Evolutionary conservation across 2,329 filamentous ascomycete genomes (phyloP).

Genomic region (Pseudogymnoascus sp.): DNA sequence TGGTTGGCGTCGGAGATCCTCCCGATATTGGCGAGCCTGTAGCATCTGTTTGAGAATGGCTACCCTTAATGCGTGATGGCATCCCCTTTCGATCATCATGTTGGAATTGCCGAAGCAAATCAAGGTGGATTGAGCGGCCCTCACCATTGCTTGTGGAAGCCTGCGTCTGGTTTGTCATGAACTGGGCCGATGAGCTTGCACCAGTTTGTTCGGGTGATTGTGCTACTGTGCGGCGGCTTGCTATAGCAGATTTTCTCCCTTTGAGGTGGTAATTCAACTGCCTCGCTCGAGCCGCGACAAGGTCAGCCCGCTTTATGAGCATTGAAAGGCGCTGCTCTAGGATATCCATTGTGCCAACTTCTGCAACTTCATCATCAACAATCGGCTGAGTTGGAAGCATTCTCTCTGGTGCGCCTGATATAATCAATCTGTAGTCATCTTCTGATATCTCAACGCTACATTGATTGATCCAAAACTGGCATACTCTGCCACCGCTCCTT

Average conservation of each 20-base stretch:
- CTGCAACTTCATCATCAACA: slow-evolving; percentile 78
- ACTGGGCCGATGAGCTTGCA: not conserved
- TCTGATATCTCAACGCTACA: slow-evolving; percentile 77
- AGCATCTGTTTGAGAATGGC: not conserved
- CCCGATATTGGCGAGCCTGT: slow-evolving; percentile 16
- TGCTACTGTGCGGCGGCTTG: slow-evolving; percentile 48
- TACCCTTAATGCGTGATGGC: slow-evolving; percentile 18
- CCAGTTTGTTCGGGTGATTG: slow-evolving; percentile 20
- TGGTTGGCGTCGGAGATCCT: slow-evolving; percentile 9
- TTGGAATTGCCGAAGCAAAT: slow-evolving; percentile 49
- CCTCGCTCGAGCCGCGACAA: slow-evolving; percentile 61
- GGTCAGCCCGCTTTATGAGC: slow-evolving; percentile 74
- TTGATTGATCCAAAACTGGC: slow-evolving; percentile 76
- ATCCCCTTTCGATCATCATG: slow-evolving; percentile 24
- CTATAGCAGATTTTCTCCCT: slow-evolving; percentile 65
- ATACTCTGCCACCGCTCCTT: slow-evolving; percentile 62
- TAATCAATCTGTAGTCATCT: slow-evolving; percentile 79
- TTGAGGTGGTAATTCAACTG: slow-evolving; percentile 77
- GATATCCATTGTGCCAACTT: slow-evolving; percentile 76
- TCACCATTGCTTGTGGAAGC: slow-evolving; percentile 11
- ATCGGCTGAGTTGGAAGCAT: slow-evolving; percentile 75
- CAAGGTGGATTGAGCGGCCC: slow-evolving; percentile 38
- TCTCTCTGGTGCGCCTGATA: slow-evolving; percentile 74
- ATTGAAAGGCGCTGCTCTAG: slow-evolving; percentile 70
- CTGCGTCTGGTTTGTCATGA: not conserved